Conservation (phyloP, 108 stramenopile species). For the Cyclotella baltica region DNA sequence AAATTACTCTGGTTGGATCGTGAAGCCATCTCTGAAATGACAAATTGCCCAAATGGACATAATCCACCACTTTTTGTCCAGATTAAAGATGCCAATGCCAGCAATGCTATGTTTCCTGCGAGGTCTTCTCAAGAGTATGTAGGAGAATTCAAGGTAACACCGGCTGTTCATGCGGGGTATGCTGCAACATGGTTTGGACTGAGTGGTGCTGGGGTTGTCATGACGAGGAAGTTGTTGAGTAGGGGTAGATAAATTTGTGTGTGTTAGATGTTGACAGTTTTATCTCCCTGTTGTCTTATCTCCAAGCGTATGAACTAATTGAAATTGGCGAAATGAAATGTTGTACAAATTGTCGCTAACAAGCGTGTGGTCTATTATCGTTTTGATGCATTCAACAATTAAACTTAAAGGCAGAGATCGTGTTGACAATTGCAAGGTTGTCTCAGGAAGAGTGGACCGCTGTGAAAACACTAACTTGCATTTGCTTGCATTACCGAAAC, state of each 20-base stretch:
- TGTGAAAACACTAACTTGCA: too few relatives aligned
- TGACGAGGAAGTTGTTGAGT: constrained; percentile 82
- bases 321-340: too few relatives aligned
- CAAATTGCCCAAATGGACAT: constrained; percentile 24
- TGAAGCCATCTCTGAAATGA: constrained; percentile 63
- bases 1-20: constrained; percentile 84
- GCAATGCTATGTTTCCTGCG: constrained; percentile 21
- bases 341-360: too few relatives aligned
- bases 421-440: too few relatives aligned
- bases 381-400: too few relatives aligned
- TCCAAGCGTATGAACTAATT: neutral
- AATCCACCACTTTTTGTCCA: constrained; percentile 46
- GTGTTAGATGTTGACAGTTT: neutral
- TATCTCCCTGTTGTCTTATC: neutral
- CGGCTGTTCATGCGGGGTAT: constrained; percentile 83
- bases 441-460: too few relatives aligned
- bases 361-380: too few relatives aligned
- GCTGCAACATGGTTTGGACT: constrained; percentile 90
- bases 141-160: constrained; percentile 85
- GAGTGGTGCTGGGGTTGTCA: constrained; percentile 79
- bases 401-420: too few relatives aligned
- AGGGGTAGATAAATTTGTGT: constrained; percentile 50
- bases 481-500: too few relatives aligned
- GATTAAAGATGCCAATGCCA: constrained; percentile 19
- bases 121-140: constrained; percentile 54